Conservation (phyloP, 2,329 filamentous ascomycete genomes). For the Lojkania enalia region DNA sequence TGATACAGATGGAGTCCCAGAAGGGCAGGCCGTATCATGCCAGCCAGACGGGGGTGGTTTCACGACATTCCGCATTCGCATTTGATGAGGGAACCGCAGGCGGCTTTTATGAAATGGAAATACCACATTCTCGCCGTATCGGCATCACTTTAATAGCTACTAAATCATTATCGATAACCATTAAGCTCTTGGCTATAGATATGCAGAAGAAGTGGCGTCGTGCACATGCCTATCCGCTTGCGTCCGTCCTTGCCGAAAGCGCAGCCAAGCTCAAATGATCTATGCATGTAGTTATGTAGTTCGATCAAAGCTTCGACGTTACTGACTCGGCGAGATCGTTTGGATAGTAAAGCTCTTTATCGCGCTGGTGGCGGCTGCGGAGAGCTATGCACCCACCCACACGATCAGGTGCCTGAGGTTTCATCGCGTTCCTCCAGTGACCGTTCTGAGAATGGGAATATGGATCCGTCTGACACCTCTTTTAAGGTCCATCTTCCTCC, state of each 20-base stretch:
- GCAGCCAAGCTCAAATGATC: too few relatives aligned
- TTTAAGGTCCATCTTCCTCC: too few relatives aligned
- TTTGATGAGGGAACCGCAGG: slow-evolving; percentile 5
- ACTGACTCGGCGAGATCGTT: neutral
- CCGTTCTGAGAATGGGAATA: too few relatives aligned
- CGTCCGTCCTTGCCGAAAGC: too few relatives aligned
- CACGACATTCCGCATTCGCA: neutral
- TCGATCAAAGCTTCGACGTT: neutral
- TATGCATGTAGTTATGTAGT: too few relatives aligned
- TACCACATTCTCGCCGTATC: slow-evolving; percentile 4
- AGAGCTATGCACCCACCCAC: neutral
- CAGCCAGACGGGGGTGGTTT: slow-evolving; percentile 4
- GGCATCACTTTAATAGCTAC: slow-evolving; percentile 1
- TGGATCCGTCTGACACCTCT: too few relatives aligned
- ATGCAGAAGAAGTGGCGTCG: too few relatives aligned
- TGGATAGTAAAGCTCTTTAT: neutral
- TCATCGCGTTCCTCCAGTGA: neutral
- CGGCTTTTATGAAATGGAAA: neutral
- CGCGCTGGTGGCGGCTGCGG: neutral
- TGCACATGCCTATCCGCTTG: too few relatives aligned
- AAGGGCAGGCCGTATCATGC: neutral
- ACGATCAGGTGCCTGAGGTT: slow-evolving; percentile 1
- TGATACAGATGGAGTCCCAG: slow-evolving; percentile 15
- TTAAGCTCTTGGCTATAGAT: too few relatives aligned
- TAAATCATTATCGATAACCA: too few relatives aligned